Percentiles rank a stretch among this genome's conserved stretches.
Conservation (phyloP, 768 basidiomycete genomes). For the Pleurotus ostreatus region DNA sequence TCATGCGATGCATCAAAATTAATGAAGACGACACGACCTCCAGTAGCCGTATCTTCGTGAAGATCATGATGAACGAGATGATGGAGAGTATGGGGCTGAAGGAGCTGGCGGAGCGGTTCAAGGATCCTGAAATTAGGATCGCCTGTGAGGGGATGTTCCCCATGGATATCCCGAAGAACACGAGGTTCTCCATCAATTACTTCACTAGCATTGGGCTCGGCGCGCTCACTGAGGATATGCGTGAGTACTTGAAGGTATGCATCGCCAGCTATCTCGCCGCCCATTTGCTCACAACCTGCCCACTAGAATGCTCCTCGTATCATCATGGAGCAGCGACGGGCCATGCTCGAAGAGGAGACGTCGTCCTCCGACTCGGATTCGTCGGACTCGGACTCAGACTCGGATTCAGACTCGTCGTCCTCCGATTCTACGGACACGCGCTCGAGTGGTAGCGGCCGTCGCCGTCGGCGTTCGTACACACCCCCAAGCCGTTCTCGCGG, state of each 20-base stretch:
- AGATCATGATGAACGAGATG: constrained; percentile 95
- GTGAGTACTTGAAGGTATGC: constrained; percentile 88
- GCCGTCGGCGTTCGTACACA: constrained; percentile 17
- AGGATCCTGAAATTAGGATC: constrained; percentile 74
- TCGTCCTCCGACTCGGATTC: constrained; percentile 29
- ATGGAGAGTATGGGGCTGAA: constrained; percentile 92
- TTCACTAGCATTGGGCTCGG: constrained; percentile 95
- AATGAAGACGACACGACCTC: constrained; percentile 98
- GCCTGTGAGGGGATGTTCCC: constrained; percentile 90
- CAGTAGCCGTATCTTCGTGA: constrained; percentile 94
- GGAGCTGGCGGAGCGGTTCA: constrained; percentile 82
- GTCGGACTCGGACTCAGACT: constrained; percentile 29
- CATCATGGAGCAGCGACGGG: constrained; percentile 92
- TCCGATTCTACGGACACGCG: constrained; percentile 15
- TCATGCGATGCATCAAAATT: constrained; percentile 80
- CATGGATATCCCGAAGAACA: constrained; percentile 93
- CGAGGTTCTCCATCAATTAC: constrained; percentile 95
- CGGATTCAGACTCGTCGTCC: constrained; percentile 35
- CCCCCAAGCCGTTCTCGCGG: constrained; percentile 19
- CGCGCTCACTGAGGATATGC: constrained; percentile 90
- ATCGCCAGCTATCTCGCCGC: not conserved
- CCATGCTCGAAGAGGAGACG: constrained; percentile 68
- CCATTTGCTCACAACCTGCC: not conserved
- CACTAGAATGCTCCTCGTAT: constrained; percentile 82
- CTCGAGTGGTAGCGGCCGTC: constrained; percentile 15